Evolutionary conservation across 345 rosid species (phyloP).

Genomic region (Laguncularia racemosa): DNA sequence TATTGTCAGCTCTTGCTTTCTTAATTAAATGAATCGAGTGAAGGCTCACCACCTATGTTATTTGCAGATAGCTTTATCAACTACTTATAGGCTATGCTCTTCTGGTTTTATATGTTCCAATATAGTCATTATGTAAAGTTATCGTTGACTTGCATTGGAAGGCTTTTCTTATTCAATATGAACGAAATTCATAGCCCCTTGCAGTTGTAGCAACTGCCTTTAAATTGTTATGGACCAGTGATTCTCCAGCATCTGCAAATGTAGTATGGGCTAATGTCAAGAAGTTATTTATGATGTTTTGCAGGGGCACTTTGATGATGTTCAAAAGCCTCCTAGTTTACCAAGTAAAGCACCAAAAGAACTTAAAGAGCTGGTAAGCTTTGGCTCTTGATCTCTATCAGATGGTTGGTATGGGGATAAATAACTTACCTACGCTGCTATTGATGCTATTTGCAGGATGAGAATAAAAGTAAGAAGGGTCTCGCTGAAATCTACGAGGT

Average conservation of each 20-base stretch:
- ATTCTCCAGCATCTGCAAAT: background rate
- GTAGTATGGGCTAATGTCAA: background rate
- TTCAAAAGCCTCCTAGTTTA: slow-evolving; percentile 39
- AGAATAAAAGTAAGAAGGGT: slow-evolving; percentile 88
- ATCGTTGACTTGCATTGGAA: no score
- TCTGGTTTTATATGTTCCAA: no score
- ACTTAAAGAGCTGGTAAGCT: slow-evolving; percentile 59
- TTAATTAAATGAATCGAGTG: no score
- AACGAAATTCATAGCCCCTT: no score
- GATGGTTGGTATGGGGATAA: background rate
- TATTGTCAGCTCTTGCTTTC: no score
- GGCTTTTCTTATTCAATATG: no score
- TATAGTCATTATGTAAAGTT: no score
- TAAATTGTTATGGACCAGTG: no score
- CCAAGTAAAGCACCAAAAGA: slow-evolving; percentile 64
- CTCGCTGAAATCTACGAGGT: slow-evolving; percentile 97
- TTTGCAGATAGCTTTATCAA: no score
- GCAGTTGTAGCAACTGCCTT: no score
- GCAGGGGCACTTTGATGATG: slow-evolving; percentile 73
- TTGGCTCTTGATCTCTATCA: background rate
- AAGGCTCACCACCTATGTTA: no score
- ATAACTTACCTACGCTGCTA: slow-evolving; percentile 1
- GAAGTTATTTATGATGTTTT: slow-evolving; percentile 11
- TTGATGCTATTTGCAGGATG: slow-evolving; percentile 53
- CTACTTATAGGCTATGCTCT: no score